Base-by-base conservation (phyloP, 108 stramenopile species). In the Mayamaea pseudoterrestris region DNA sequence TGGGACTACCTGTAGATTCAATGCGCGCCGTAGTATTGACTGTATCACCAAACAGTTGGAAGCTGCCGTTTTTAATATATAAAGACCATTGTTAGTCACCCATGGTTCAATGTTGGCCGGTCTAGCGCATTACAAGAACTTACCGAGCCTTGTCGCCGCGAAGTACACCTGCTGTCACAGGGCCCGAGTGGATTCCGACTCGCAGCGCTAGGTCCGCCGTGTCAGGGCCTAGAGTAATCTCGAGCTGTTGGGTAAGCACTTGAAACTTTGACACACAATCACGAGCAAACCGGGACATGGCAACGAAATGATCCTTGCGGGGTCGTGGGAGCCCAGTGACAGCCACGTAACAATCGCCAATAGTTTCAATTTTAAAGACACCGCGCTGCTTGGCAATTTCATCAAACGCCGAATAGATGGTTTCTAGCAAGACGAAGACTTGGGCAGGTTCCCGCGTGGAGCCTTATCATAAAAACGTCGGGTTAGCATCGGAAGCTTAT, bases 291-390 rank as follows among this genome's bases (percentile, higher is more conserved):
- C 56, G 18, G 3, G 59, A 37, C 40, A 74, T 26, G 13, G 65
- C 49, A 9, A 58, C 30, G 1, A 61, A 60, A 50, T 74, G 73
- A 32, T 74, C 65, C 1, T 66, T 36, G 18, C 21, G 27, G 16
- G 61, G 61, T 21, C 57, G 35, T 0, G 72, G 68, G 14, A 73
- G 20, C 17, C 72, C 72, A 27, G 65, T 48, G 27, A 50, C 52
- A 11, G 73, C 73, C 17, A 74, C 40, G 25, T 74, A 74, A 31
- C 68, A 74, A 49, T 74, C 73, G 12, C 73, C 73, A 3, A 74
- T 51, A 14, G 28, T 44, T 66, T 49, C 57, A 9, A 58, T 31
- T 23, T 58, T 74, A 55, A 65, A 74, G 1, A 74, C 68, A 31
- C 47, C 56, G 44, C 53, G 40, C 16, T 41, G 20, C 13, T 30